phyloP scores from a whole-genome alignment of 768 basidiomycete genomes.

The Collybia mongolica region DNA sequence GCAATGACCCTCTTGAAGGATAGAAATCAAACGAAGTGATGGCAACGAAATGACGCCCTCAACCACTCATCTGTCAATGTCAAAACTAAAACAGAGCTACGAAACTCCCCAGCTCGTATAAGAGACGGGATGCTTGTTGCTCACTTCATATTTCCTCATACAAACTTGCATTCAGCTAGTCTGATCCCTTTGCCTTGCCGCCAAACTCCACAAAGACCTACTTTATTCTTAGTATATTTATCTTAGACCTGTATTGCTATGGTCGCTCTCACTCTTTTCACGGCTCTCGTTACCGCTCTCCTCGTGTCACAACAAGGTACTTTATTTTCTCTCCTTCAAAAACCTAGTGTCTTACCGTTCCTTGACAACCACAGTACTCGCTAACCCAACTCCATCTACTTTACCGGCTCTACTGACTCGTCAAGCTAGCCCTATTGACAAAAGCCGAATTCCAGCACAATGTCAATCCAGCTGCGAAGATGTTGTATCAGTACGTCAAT shows the following conservation, averaged over 20 bases:
- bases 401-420: not conserved
- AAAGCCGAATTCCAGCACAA: not conserved
- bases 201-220: too few species aligned
- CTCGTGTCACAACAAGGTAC: constrained; percentile 1
- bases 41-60: too few species aligned
- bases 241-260: not conserved
- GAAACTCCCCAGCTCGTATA: too few species aligned
- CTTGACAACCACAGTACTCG: not conserved
- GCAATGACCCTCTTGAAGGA: too few species aligned
- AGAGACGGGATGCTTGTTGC: too few species aligned
- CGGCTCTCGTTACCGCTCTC: not conserved
- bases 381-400: not conserved
- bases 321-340: not conserved
- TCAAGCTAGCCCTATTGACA: constrained; percentile 1
- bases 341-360: not conserved
- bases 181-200: too few species aligned
- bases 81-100: too few species aligned
- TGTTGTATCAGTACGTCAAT: not conserved
- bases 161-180: too few species aligned
- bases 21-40: too few species aligned
- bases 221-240: too few species aligned
- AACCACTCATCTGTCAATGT: too few species aligned
- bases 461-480: constrained; percentile 1
- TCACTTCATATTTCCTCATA: too few species aligned
- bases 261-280: constrained; percentile 7